Evolutionary conservation across 345 rosid species (phyloP).

Genomic region (Punica granatum): DNA sequence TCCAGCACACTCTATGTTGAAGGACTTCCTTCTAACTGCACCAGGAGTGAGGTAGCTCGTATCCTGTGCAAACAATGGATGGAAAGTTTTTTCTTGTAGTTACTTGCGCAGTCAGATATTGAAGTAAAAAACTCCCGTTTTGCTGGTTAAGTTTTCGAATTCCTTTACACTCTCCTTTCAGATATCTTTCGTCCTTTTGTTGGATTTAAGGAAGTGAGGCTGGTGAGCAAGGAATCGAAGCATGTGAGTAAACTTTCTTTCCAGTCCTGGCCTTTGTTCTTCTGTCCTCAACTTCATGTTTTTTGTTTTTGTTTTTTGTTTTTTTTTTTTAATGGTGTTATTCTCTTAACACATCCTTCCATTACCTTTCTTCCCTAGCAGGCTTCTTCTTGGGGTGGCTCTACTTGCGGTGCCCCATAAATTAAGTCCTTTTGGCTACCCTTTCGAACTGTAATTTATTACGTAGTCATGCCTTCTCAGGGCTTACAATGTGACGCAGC

Average conservation of each 20-base stretch:
- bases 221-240: conserved; percentile 64
- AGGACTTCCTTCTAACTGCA: conserved; percentile 70
- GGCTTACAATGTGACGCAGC: too few species aligned
- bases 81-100: not conserved
- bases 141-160: too few species aligned
- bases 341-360: conserved; percentile 1
- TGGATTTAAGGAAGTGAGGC: conserved; percentile 74
- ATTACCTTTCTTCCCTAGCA: too few species aligned
- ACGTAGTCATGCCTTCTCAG: too few species aligned
- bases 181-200: conserved; percentile 84
- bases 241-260: conserved; percentile 34
- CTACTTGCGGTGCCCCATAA: too few species aligned
- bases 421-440: too few species aligned
- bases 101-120: not conserved
- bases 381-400: too few species aligned
- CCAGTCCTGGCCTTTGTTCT: not conserved
- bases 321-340: not conserved
- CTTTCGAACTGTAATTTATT: too few species aligned
- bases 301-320: not conserved
- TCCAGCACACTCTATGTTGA: conserved; percentile 75
- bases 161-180: conserved; percentile 32
- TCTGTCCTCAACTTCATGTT: not conserved
- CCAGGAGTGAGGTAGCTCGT: conserved; percentile 80
- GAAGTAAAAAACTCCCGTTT: not conserved
- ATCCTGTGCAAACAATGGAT: conserved; percentile 44